phyloP scores from a whole-genome alignment of 768 basidiomycete species.

The Hysterangium stoloniferum region DNA sequence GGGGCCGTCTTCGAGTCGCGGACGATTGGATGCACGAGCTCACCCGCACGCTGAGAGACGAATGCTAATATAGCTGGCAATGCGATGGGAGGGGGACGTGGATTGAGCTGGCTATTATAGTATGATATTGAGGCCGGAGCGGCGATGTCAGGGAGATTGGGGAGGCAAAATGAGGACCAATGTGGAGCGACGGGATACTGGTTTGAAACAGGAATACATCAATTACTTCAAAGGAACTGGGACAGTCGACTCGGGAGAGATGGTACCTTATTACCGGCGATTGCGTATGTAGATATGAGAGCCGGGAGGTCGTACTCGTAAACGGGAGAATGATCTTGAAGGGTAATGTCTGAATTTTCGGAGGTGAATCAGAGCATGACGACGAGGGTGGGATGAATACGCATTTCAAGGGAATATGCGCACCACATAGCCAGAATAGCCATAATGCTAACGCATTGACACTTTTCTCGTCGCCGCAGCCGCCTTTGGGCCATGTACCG shows the following conservation, averaged over 20 bases:
- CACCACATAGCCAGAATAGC: slow-evolving; percentile 56
- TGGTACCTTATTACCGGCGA: slow-evolving; percentile 59
- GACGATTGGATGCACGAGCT: slow-evolving; percentile 16
- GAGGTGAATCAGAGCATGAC: too few species aligned
- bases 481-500: too few species aligned
- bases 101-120: slow-evolving; percentile 37
- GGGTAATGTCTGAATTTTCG: too few species aligned
- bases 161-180: too few species aligned
- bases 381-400: too few species aligned
- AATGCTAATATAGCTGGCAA: slow-evolving; percentile 68
- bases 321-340: too few species aligned
- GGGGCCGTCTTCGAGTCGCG: slow-evolving; percentile 13
- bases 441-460: slow-evolving; percentile 62
- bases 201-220: slow-evolving; percentile 16
- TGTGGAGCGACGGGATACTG: slow-evolving; percentile 57
- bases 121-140: too few species aligned
- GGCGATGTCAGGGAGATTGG: too few species aligned
- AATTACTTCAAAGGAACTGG: too few species aligned
- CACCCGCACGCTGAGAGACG: slow-evolving; percentile 39
- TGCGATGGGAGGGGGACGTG: slow-evolving; percentile 55
- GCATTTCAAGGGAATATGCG: neutral
- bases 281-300: too few species aligned
- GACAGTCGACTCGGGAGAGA: neutral
- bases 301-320: too few species aligned
- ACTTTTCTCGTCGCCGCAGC: slow-evolving; percentile 47